These are phyloP conservation scores for Tausonia pullulans DNA, from an alignment of 1,284 basidiomycete genomes.

Conservation along the genomic window DNA sequence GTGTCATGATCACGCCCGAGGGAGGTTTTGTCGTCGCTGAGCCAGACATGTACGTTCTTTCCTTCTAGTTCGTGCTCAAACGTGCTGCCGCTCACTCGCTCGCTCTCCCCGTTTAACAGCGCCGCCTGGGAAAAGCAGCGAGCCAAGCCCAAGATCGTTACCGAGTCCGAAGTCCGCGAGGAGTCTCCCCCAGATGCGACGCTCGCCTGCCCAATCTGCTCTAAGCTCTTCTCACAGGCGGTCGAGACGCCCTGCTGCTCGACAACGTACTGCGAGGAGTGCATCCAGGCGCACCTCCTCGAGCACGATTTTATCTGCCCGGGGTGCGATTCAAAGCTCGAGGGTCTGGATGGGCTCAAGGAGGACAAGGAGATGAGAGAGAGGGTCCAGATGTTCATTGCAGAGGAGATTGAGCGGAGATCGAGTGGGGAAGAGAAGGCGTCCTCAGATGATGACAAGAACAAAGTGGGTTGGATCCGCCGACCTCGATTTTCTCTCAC, in stretches of 20 bases:
- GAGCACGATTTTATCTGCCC: constrained; percentile 90
- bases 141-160: constrained; percentile 61
- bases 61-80: background rate
- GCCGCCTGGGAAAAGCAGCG: constrained; percentile 79
- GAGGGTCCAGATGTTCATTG: constrained; percentile 67
- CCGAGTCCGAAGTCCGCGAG: constrained; percentile 74
- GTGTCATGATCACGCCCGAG: constrained; percentile 93
- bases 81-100: background rate
- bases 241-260: constrained; percentile 85
- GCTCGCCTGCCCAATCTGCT: constrained; percentile 76
- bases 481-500: too few relatives aligned
- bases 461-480: too few relatives aligned
- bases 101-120: constrained; percentile 35
- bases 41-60: constrained; percentile 58
- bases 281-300: constrained; percentile 77
- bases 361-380: constrained; percentile 65
- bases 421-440: constrained; percentile 43
- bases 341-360: constrained; percentile 69
- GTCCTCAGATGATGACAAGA: constrained; percentile 20
- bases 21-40: constrained; percentile 92
- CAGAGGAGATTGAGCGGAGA: constrained; percentile 70
- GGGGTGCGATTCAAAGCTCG: constrained; percentile 70
- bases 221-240: constrained; percentile 76
- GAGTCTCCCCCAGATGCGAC: constrained; percentile 59
- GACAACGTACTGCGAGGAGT: constrained; percentile 86